Base-by-base conservation (phyloP, 2,329 filamentous ascomycete genomes). In the Exophiala sp. region DNA sequence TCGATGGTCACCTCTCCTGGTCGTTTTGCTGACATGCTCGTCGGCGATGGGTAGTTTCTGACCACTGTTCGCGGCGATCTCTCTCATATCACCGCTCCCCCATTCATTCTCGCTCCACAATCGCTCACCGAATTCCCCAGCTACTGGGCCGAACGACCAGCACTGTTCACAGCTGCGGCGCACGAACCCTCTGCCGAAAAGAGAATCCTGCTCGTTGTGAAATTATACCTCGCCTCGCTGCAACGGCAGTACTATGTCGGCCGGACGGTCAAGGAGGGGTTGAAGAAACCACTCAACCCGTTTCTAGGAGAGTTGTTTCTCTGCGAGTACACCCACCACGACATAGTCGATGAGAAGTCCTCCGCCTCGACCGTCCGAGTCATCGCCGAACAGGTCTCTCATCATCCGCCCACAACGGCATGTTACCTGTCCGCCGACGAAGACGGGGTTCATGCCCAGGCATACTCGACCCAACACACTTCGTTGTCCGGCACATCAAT, bases 221-320 rank as follows among this genome's bases (percentile, higher is more conserved):
- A 93, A 70, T 96, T 91, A 89, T 97, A 96, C 72, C 73, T 97
- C 48, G 90, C 83, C 64, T 96, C 91, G 2, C 76, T 97, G 45
- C 95, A 93, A 74, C 88, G 95, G 70, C 88, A 95, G 47, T 58
- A 60, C 22, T 59, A 61, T 73, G 74, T 55, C 70, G 72, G 53
- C n/a, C 50, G 48, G 6, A 54, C 48, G 23, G 58, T 56, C 24
- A 52, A 56, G 32, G 56, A 58, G 32, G 55, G 55, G 3, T 13
- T 57, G 14, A 59, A 59, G 49, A 61, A 61, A 46, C 58, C 58
- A 8, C 48, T 61, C 29, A 61, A 61, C 32, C 50, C 58, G 7
- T 59, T 60, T 29, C 53, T 61, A 10, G 58, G 58, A 21, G 58
- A 61, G 32, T 27, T 60, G 14, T 61, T 61, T 48, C 46, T 61